These are phyloP conservation scores for Pigoraptor vietnamica DNA, from an alignment of 78 protist species.

Conservation along the genomic window DNA sequence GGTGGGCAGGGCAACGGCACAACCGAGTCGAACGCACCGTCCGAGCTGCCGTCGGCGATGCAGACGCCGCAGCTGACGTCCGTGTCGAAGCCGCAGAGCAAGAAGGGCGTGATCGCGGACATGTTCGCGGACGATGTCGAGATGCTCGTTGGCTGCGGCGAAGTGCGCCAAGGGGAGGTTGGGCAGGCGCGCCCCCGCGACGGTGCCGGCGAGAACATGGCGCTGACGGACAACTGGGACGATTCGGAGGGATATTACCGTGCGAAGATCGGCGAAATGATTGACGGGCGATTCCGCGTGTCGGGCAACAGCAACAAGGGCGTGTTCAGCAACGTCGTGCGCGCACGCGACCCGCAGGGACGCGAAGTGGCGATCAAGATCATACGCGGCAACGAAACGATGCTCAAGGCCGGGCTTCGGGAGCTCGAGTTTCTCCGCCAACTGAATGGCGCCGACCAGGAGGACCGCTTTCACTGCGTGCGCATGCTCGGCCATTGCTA, in stretches of 20 bases:
- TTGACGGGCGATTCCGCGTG: constrained; percentile 57
- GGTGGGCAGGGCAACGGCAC: background rate
- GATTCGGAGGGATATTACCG: constrained; percentile 85
- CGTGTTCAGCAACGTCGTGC: constrained; percentile 78
- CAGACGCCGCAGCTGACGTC: background rate
- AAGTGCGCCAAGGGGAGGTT: background rate
- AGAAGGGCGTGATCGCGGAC: constrained; percentile 1
- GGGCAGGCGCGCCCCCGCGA: too few species aligned
- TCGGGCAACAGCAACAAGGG: constrained; percentile 65
- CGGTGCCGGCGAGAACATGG: background rate
- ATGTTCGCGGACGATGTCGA: constrained; percentile 23
- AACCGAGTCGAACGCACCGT: background rate
- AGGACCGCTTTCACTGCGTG: constrained; percentile 52
- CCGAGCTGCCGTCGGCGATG: background rate
- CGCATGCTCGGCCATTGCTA: constrained; percentile 51
- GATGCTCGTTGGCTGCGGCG: background rate
- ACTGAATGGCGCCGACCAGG: constrained; percentile 35
- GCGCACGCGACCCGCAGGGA: constrained; percentile 59
- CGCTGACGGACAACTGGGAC: constrained; percentile 72
- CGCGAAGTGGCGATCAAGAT: constrained; percentile 82
- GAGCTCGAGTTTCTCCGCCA: constrained; percentile 65
- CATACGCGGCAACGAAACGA: constrained; percentile 62
- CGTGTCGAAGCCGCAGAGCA: background rate
- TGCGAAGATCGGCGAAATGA: constrained; percentile 54
- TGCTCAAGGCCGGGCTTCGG: constrained; percentile 51